A percentile compares a stretch with the other conserved stretches of the same genome.
These are phyloP conservation scores for Pascua sp. DNA, from an alignment of 1,284 basidiomycete species.

Conservation along the genomic window DNA sequence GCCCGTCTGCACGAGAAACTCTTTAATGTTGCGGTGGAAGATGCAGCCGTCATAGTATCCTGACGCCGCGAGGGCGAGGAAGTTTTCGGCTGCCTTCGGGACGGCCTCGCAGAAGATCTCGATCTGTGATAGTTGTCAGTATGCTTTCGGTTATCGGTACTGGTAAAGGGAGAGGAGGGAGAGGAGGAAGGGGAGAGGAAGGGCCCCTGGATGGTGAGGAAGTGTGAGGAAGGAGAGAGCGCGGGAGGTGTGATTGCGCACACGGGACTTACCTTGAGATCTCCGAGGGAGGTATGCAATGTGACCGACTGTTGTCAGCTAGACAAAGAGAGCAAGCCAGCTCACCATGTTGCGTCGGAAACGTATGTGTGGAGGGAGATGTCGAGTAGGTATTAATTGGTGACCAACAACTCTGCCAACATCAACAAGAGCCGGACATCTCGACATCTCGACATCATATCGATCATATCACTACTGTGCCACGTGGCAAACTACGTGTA, in stretches of 20 bases:
- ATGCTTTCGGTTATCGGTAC: background rate
- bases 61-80: constrained; percentile 86
- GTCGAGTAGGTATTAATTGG: too few species aligned
- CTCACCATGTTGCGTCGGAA: constrained; percentile 2
- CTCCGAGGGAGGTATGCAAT: constrained; percentile 87
- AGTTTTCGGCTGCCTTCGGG: constrained; percentile 95
- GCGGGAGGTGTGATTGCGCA: too few species aligned
- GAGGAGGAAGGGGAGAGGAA: background rate
- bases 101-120: constrained; percentile 96
- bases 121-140: constrained; percentile 57
- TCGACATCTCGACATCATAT: too few species aligned
- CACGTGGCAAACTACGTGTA: too few species aligned
- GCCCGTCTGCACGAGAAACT: constrained; percentile 93
- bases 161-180: background rate
- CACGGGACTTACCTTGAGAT: constrained; percentile 74
- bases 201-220: too few species aligned
- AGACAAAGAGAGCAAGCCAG: too few species aligned
- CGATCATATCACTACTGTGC: too few species aligned
- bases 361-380: too few species aligned
- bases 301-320: constrained; percentile 69
- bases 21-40: constrained; percentile 88
- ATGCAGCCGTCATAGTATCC: constrained; percentile 80
- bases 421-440: too few species aligned
- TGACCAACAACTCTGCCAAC: too few species aligned
- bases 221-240: too few species aligned